Percentiles rank a stretch among this genome's conserved stretches.
Conservation (phyloP, 306 rosid genomes). For the Cucumis melo region DNA sequence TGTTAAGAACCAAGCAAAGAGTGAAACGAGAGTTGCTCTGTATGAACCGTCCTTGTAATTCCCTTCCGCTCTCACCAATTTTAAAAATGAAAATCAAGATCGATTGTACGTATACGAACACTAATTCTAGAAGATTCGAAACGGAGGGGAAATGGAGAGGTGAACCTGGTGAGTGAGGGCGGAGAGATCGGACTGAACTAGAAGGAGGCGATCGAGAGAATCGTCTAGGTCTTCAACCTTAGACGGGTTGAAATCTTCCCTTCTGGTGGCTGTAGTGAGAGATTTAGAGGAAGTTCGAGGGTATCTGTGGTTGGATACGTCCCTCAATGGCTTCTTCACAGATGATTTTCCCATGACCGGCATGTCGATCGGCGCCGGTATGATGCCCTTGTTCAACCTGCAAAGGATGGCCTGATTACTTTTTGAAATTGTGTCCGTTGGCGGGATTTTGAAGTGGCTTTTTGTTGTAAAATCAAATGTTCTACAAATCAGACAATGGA, state of each 20-base stretch:
- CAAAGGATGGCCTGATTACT: not conserved
- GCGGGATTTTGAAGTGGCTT: not conserved
- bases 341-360: constrained; percentile 23
- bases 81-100: not conserved
- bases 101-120: not conserved
- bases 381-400: not conserved
- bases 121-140: not conserved
- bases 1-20: not conserved
- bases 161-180: constrained; percentile 45
- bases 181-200: constrained; percentile 53
- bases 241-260: not conserved
- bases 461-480: not conserved
- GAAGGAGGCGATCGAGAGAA: constrained; percentile 36
- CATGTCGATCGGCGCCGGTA: constrained; percentile 4
- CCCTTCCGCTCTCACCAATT: not conserved
- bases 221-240: constrained; percentile 10
- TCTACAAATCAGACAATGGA: not conserved
- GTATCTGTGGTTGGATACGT: constrained; percentile 24
- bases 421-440: not conserved
- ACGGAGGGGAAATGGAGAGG: not conserved
- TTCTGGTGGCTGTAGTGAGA: constrained; percentile 9
- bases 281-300: constrained; percentile 13
- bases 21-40: not conserved
- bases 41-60: not conserved
- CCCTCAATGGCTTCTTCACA: constrained; percentile 26